Conservation (phyloP, 164 flowering plant genomes). For the Cinnamomum chago region DNA sequence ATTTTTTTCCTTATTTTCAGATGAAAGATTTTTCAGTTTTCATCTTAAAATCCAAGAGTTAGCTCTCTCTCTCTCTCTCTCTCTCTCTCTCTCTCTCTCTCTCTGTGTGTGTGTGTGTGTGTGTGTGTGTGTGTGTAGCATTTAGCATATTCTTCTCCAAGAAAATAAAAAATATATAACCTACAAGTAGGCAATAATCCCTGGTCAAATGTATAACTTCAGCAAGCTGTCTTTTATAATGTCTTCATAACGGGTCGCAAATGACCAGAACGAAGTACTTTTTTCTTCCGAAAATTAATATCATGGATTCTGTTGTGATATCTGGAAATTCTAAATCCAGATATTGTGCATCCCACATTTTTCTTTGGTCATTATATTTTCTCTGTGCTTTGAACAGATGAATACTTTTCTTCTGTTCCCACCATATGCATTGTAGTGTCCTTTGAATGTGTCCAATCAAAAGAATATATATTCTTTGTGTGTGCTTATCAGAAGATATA, state of each 20-base stretch:
- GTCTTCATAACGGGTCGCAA: not conserved
- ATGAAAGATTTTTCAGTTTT: too few relatives aligned
- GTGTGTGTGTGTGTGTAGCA: too few relatives aligned
- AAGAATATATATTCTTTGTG: not conserved
- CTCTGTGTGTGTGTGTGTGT: too few relatives aligned
- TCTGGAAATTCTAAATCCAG: not conserved
- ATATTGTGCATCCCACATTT: not conserved
- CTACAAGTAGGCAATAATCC: too few relatives aligned
- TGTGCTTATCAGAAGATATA: not conserved
- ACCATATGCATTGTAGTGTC: not conserved
- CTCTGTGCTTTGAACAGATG: not conserved
- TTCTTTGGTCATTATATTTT: not conserved
- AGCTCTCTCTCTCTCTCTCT: too few relatives aligned
- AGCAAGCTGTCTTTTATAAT: not conserved
- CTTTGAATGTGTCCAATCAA: not conserved
- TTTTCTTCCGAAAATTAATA: not conserved
- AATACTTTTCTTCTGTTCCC: not conserved
- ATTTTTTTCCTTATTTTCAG: too few relatives aligned
- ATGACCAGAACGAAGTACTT: not conserved
- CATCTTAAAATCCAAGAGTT: too few relatives aligned
- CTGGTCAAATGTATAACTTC: too few relatives aligned
- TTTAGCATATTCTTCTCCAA: too few relatives aligned
- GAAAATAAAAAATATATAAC: too few relatives aligned
- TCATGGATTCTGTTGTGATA: not conserved
- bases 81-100: too few relatives aligned